Evolutionary conservation across 2,329 filamentous ascomycete species (phyloP), one percentile per base, ranked within the genome.

Genomic region (Paecilomyces formosus): DNA sequence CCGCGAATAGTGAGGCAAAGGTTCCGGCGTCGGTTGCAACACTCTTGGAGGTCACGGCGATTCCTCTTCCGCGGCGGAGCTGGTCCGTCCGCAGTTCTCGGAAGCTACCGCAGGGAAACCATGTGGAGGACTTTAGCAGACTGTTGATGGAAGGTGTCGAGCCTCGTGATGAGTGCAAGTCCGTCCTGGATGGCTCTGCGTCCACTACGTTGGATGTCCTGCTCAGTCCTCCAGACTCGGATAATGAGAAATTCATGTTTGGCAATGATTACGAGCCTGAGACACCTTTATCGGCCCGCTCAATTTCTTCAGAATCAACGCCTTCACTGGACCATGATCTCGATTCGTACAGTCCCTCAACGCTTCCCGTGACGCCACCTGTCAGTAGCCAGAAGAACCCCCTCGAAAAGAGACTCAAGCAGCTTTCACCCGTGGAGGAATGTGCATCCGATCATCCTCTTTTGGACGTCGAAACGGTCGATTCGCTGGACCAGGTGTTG

Each of bases 371-470:
- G 13, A 80, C 78, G 1, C 72, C 76, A n/a, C 76, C 72, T 15
- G 75, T 73, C 39, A 69, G 61, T 21, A 71, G 75, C 56, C 77
- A 72, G 30, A 69, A 69, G 59, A 73, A 69, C 51, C 59, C 67
- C 1, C 67, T 65, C 1, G 74, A 77, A 33, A 68, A 78, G 61
- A 79, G 75, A 60, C 73, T 76, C 24, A 78, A 80, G 63, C 74
- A 78, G 54, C 76, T 81, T 26, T 81, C 79, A 1, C 77, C 78
- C 3, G 78, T 80, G 3, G 79, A 85, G 62, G 81, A 84, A 58
- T 85, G 82, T 63, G 73, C 77, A 3, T 70, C 77, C 9, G 79
- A 86, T 62, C 85, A 87, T 68, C 85, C 84, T 3, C 74, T 87
- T 3, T 74, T 83, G 1, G 72, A 79, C 28, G 72, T 71, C 49